Percentiles rank a stretch among this genome's conserved stretches.
Evolutionary conservation across 106 monocot species (phyloP).

Genomic region (Dendrobium officinale): DNA sequence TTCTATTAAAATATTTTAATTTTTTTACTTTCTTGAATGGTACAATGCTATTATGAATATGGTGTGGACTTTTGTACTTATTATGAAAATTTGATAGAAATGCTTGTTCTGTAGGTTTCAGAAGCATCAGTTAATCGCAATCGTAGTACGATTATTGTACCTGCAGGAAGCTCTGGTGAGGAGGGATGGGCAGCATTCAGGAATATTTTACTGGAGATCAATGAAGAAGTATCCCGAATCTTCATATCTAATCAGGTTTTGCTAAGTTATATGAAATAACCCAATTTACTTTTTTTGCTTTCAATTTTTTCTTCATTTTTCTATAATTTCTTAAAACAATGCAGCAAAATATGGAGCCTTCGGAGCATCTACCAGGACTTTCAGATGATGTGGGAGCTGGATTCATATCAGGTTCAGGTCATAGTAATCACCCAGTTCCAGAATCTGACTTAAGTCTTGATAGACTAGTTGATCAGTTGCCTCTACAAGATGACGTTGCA

Average conservation of each 20-base stretch:
- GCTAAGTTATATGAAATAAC: slow-evolving; percentile 3
- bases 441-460: slow-evolving; percentile 66
- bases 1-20: background rate
- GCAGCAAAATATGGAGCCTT: slow-evolving; percentile 52
- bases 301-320: background rate
- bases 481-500: slow-evolving; percentile 43
- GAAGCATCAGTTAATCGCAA: slow-evolving; percentile 83
- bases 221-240: slow-evolving; percentile 53
- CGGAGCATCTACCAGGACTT: slow-evolving; percentile 65
- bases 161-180: slow-evolving; percentile 66
- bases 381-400: slow-evolving; percentile 98
- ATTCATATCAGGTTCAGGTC: slow-evolving; percentile 71
- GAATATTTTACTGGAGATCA: slow-evolving; percentile 76
- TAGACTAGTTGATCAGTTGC: slow-evolving; percentile 40
- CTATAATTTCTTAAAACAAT: background rate
- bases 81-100: background rate
- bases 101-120: slow-evolving; percentile 36
- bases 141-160: slow-evolving; percentile 78
- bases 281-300: background rate
- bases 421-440: slow-evolving; percentile 36
- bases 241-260: slow-evolving; percentile 57
- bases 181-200: slow-evolving; percentile 87
- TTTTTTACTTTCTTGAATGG: background rate
- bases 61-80: background rate
- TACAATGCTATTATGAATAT: background rate